A percentile compares a stretch with the other conserved stretches of the same genome.
phyloP scores from a whole-genome alignment of 805 yeast genomes.

The Scheffersomyces spartinae region DNA sequence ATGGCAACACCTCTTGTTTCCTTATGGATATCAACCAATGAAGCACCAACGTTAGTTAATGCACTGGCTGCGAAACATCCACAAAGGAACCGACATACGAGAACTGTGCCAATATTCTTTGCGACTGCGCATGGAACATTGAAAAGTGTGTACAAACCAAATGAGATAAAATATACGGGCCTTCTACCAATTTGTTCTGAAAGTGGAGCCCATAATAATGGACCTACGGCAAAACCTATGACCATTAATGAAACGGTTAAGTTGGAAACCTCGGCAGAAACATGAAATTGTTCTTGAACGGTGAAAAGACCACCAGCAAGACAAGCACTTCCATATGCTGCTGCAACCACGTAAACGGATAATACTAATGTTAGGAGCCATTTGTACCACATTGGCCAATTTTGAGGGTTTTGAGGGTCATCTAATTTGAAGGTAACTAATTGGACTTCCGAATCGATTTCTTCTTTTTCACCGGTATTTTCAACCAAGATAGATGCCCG shows the following conservation, averaged over 20 bases:
- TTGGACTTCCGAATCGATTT: constrained; percentile 56
- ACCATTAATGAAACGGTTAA: constrained; percentile 82
- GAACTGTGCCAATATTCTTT: constrained; percentile 68
- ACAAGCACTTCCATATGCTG: constrained; percentile 89
- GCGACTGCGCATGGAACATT: constrained; percentile 83
- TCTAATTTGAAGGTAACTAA: constrained; percentile 71
- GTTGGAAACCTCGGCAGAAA: constrained; percentile 67
- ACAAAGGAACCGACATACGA: constrained; percentile 76
- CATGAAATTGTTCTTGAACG: constrained; percentile 54
- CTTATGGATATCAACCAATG: constrained; percentile 83
- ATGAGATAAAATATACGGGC: constrained; percentile 69
- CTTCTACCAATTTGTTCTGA: constrained; percentile 80
- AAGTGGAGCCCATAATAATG: constrained; percentile 81
- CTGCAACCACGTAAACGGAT: constrained; percentile 69
- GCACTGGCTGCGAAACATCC: constrained; percentile 84
- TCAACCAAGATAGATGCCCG: constrained; percentile 5
- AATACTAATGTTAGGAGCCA: constrained; percentile 61
- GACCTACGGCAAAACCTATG: constrained; percentile 79
- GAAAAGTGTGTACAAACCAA: constrained; percentile 63
- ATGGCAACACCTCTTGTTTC: constrained; percentile 80
- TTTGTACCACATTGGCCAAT: constrained; percentile 51
- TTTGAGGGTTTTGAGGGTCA: constrained; percentile 87
- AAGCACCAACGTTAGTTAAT: constrained; percentile 79
- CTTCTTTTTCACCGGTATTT: constrained; percentile 13
- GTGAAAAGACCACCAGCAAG: constrained; percentile 77